Conservation (phyloP, 495 filamentous ascomycete genomes). For the Parachaetomium inaequale region DNA sequence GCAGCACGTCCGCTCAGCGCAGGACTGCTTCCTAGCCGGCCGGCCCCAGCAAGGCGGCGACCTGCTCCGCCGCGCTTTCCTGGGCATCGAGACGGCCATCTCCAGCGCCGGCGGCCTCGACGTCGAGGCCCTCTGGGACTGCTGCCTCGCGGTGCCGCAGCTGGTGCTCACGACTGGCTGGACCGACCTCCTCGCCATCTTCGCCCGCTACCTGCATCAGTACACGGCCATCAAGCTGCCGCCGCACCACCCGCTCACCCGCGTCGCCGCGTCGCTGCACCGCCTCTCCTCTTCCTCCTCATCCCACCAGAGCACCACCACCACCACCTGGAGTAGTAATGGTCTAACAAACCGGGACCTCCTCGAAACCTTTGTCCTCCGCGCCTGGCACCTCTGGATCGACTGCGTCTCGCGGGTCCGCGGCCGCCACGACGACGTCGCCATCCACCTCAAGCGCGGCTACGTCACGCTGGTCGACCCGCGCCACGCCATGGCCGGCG, state of each 20-base stretch:
- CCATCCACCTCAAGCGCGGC: constrained; percentile 35
- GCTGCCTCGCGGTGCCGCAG: constrained; percentile 33
- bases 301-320: not conserved
- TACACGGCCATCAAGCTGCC: constrained; percentile 23
- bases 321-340: too few species aligned
- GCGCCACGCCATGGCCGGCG: constrained; percentile 10
- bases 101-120: constrained; percentile 7
- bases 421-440: constrained; percentile 25
- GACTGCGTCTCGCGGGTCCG: constrained; percentile 12
- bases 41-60: constrained; percentile 17
- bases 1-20: constrained; percentile 25
- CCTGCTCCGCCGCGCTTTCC: constrained; percentile 26
- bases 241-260: constrained; percentile 23
- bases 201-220: constrained; percentile 23
- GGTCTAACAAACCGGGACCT: too few species aligned
- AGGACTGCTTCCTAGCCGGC: constrained; percentile 18
- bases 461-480: constrained; percentile 31
- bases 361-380: constrained; percentile 17
- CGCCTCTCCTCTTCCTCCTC: not conserved
- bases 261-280: constrained; percentile 11
- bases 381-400: constrained; percentile 32
- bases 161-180: constrained; percentile 22
- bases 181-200: constrained; percentile 29
- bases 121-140: constrained; percentile 36
- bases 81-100: constrained; percentile 27